A percentile compares a stretch with the other conserved stretches of the same genome.
Conservation (phyloP, 1,284 basidiomycete genomes). For the Kwoniella shivajii region DNA sequence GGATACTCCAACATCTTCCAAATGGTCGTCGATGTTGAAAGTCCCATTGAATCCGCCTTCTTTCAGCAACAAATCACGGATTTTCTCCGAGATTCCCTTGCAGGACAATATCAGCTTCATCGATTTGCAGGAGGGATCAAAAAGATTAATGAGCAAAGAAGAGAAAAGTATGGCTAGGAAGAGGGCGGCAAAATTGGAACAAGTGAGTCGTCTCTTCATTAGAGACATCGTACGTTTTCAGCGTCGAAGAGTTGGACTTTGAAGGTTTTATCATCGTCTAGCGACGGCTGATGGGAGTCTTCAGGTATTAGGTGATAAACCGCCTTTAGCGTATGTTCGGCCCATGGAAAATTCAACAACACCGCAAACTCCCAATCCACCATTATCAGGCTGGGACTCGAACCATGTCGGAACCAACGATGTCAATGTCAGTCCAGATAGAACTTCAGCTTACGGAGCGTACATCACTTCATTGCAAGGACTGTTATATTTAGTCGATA, state of each 20-base stretch:
- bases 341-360: not conserved
- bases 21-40: constrained; percentile 15
- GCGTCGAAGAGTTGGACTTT: not conserved
- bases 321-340: constrained; percentile 29
- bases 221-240: not conserved
- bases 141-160: constrained; percentile 12
- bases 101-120: constrained; percentile 22
- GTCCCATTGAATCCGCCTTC: not conserved
- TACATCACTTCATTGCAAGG: constrained; percentile 34
- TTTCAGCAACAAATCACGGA: not conserved
- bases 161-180: constrained; percentile 30
- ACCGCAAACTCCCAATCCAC: not conserved
- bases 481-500: constrained; percentile 38
- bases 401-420: not conserved
- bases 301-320: constrained; percentile 36
- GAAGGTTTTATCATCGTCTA: not conserved
- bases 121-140: constrained; percentile 17
- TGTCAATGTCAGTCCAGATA: not conserved
- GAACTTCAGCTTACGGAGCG: constrained; percentile 15
- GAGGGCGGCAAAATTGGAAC: constrained; percentile 38
- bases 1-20: constrained; percentile 2
- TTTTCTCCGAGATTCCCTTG: not conserved
- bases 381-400: not conserved
- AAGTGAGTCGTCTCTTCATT: constrained; percentile 18
- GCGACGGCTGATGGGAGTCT: not conserved